phyloP scores from a whole-genome alignment of 768 basidiomycete genomes.

The Pluteus cervinus region DNA sequence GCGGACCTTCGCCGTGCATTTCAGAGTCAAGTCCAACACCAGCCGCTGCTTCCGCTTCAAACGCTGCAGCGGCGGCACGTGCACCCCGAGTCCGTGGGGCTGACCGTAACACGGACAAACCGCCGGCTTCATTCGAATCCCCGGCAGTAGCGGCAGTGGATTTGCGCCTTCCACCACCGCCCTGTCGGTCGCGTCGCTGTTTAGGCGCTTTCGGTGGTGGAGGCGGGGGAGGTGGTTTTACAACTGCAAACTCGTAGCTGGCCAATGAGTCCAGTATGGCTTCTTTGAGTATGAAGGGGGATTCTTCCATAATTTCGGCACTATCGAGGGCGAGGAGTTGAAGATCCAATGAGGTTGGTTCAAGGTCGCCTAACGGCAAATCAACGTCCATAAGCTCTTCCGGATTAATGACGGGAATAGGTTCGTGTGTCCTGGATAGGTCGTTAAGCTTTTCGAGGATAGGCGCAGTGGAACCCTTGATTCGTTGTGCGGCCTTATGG shows the following conservation, averaged over 20 bases:
- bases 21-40: slow-evolving; percentile 7
- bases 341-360: slow-evolving; percentile 56
- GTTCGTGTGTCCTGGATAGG: not conserved
- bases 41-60: slow-evolving; percentile 32
- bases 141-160: slow-evolving; percentile 3
- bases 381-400: slow-evolving; percentile 3
- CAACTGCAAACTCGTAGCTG: slow-evolving; percentile 54
- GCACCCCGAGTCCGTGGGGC: slow-evolving; percentile 45
- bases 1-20: not conserved
- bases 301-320: slow-evolving; percentile 45
- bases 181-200: slow-evolving; percentile 30
- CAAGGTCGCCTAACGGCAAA: slow-evolving; percentile 61
- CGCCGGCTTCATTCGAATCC: not conserved
- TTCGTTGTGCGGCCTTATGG: slow-evolving; percentile 62
- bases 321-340: slow-evolving; percentile 48
- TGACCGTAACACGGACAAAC: too few species aligned
- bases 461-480: slow-evolving; percentile 37
- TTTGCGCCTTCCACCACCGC: slow-evolving; percentile 13
- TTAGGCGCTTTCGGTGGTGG: slow-evolving; percentile 33
- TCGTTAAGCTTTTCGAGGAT: slow-evolving; percentile 37
- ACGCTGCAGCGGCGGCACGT: slow-evolving; percentile 34
- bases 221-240: slow-evolving; percentile 50
- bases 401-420: too few species aligned
- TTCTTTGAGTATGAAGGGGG: slow-evolving; percentile 47
- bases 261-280: slow-evolving; percentile 66